These are phyloP conservation scores for Candida pseudoglaebosa DNA, from an alignment of 805 yeast genomes.

Conservation along the genomic window DNA sequence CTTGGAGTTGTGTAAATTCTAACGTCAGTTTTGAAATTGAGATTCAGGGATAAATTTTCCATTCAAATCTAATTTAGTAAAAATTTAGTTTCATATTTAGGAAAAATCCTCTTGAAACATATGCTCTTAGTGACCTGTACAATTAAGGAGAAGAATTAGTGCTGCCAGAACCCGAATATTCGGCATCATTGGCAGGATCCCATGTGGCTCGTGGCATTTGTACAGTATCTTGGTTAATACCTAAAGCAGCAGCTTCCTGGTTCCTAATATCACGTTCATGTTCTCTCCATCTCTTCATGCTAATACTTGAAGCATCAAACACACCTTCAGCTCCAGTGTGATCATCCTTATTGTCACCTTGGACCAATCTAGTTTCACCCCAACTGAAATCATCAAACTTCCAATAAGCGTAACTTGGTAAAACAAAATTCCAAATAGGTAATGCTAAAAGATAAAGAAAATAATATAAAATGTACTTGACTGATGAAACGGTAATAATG, in stretches of 20 bases:
- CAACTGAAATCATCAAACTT: conserved; percentile 93
- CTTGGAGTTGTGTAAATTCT: background rate
- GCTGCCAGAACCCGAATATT: conserved; percentile 17
- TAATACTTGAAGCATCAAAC: conserved; percentile 86
- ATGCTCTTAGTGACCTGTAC: no score
- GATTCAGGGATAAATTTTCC: no score
- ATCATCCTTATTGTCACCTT: conserved; percentile 59
- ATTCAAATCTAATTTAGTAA: no score
- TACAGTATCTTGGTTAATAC: conserved; percentile 12
- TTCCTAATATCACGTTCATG: conserved; percentile 68
- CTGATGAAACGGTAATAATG: conserved; percentile 72
- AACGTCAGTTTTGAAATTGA: no score
- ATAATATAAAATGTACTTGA: conserved; percentile 76
- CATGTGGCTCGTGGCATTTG: conserved; percentile 41
- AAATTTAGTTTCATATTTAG: no score
- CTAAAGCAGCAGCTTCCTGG: conserved; percentile 16
- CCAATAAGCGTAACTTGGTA: conserved; percentile 89
- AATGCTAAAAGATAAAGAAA: conserved; percentile 70
- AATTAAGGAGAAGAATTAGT: conserved; percentile 1
- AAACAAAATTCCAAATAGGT: conserved; percentile 90
- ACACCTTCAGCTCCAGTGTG: conserved; percentile 74
- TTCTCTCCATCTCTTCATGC: conserved; percentile 93
- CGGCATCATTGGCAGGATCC: conserved; percentile 37
- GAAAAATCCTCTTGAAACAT: no score
- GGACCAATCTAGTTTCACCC: conserved; percentile 90